Percentiles rank a stretch among this genome's conserved stretches.
phyloP scores from a whole-genome alignment of 768 basidiomycete genomes.

The Lactarius indigo region DNA sequence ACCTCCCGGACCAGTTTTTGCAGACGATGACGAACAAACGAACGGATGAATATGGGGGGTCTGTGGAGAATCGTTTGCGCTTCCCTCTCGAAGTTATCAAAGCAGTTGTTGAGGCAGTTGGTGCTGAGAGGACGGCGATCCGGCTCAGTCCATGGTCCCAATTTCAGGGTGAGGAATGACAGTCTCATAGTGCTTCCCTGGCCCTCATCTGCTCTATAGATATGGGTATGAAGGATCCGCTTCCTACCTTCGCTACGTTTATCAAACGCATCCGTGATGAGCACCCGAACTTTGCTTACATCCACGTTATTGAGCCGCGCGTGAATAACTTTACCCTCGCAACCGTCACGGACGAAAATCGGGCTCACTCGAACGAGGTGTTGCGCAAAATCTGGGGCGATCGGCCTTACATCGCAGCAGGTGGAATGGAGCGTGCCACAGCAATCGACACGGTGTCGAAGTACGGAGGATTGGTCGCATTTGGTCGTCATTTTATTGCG shows the following conservation, averaged over 20 bases:
- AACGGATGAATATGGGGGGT: conserved; percentile 46
- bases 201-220: not conserved
- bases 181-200: not conserved
- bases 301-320: conserved; percentile 9
- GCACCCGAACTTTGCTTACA: conserved; percentile 12
- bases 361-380: not conserved
- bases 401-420: conserved; percentile 10
- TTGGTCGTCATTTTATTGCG: conserved; percentile 16
- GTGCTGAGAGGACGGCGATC: conserved; percentile 37
- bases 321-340: not conserved
- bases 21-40: conserved; percentile 36
- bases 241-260: conserved; percentile 9
- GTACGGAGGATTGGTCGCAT: conserved; percentile 13
- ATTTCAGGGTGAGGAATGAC: conserved; percentile 28
- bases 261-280: conserved; percentile 5
- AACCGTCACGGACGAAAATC: not conserved
- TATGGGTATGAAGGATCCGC: conserved; percentile 19
- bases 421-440: conserved; percentile 10
- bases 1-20: conserved; percentile 38
- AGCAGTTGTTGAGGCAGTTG: conserved; percentile 37
- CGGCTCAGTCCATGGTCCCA: conserved; percentile 36
- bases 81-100: conserved; percentile 40
- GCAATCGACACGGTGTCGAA: conserved; percentile 7
- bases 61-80: conserved; percentile 40
- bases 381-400: conserved; percentile 2